phyloP scores from a whole-genome alignment of 352 stramenopile genomes.

The Phytopythium litorale region DNA sequence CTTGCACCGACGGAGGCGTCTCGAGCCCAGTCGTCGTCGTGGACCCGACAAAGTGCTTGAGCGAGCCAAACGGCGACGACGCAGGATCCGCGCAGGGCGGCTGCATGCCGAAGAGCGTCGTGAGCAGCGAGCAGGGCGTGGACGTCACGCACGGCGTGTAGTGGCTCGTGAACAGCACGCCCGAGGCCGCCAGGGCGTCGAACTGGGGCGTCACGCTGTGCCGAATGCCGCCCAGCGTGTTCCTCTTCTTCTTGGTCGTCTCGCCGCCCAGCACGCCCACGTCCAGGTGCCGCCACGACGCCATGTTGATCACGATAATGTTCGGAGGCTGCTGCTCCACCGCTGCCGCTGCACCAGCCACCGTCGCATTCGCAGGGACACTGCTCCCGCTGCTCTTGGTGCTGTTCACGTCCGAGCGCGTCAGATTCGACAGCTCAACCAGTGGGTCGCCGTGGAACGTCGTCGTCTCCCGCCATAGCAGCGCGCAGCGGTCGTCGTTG shows the following conservation, averaged over 20 bases:
- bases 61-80: conserved; percentile 12
- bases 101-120: conserved; percentile 69
- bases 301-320: conserved; percentile 75
- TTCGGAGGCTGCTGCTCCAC: conserved; percentile 31
- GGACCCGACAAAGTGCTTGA: conserved; percentile 37
- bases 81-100: conserved; percentile 66
- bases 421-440: conserved; percentile 31
- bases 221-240: conserved; percentile 10
- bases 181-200: conserved; percentile 45
- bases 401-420: not conserved
- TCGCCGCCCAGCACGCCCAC: conserved; percentile 58
- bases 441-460: conserved; percentile 44
- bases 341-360: not conserved
- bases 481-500: conserved; percentile 59
- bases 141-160: conserved; percentile 71
- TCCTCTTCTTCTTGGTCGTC: conserved; percentile 31
- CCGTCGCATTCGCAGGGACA: conserved; percentile 5
- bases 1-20: not conserved
- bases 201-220: conserved; percentile 59
- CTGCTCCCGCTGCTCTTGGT: conserved; percentile 6
- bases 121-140: conserved; percentile 50
- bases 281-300: conserved; percentile 64
- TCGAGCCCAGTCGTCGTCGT: conserved; percentile 39
- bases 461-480: conserved; percentile 63
- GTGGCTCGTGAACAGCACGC: conserved; percentile 62